These are phyloP conservation scores for Boletus bicolor DNA, from an alignment of 768 basidiomycete genomes.

Conservation along the genomic window DNA sequence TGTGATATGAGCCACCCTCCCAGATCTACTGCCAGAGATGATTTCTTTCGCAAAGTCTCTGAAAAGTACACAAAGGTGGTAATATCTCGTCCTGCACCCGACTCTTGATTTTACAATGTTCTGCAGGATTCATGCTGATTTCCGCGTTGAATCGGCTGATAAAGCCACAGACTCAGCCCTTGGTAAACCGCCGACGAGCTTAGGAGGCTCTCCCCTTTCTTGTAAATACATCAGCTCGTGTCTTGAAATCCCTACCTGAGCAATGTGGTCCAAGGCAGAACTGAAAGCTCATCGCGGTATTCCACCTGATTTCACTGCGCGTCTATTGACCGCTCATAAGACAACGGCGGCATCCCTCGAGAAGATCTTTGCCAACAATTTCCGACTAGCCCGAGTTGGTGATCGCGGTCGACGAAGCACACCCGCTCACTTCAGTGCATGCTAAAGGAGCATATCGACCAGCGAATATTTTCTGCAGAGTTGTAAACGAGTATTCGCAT, in stretches of 20 bases:
- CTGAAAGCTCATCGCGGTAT: background rate
- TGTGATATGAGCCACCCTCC: background rate
- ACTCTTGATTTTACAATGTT: background rate
- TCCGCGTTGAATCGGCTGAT: background rate
- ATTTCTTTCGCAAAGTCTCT: background rate
- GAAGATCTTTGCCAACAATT: background rate
- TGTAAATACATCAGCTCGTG: background rate
- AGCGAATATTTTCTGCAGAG: slow-evolving; percentile 3
- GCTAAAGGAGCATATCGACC: background rate
- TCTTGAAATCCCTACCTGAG: background rate
- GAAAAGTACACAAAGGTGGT: background rate
- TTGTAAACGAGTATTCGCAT: slow-evolving; percentile 8
- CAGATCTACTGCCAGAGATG: background rate
- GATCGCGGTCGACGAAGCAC: slow-evolving; percentile 17
- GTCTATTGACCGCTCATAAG: background rate
- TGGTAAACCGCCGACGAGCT: background rate
- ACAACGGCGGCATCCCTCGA: background rate
- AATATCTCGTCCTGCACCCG: background rate
- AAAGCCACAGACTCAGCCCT: background rate
- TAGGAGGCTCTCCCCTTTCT: background rate
- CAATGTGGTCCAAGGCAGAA: background rate
- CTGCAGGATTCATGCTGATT: background rate
- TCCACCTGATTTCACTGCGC: too few relatives aligned
- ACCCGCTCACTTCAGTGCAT: background rate
- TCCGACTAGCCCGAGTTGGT: background rate